These are phyloP conservation scores for Leishmania major DNA, from an alignment of 208 protist genomes.

Conservation along the genomic window DNA sequence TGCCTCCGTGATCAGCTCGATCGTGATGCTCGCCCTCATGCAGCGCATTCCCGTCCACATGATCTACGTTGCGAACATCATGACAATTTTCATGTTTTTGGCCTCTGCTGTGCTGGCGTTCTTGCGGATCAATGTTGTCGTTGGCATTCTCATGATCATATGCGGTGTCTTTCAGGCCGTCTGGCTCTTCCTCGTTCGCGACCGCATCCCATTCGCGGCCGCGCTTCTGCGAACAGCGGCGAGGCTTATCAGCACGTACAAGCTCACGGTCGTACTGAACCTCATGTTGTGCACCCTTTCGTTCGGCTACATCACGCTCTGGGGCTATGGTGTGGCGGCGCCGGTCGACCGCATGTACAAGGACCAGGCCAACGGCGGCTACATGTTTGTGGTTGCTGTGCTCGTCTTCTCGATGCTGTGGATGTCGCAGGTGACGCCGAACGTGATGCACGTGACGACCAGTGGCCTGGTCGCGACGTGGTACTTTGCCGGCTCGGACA, in stretches of 20 bases:
- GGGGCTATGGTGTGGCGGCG: constrained; percentile 45
- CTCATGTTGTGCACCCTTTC: constrained; percentile 37
- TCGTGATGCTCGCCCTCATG: constrained; percentile 18
- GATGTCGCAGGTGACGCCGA: constrained; percentile 71
- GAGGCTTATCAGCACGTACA: constrained; percentile 55
- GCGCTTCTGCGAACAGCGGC: constrained; percentile 56
- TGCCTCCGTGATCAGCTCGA: constrained; percentile 25
- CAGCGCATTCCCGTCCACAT: constrained; percentile 34
- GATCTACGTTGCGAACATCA: constrained; percentile 69
- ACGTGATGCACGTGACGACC: constrained; percentile 87
- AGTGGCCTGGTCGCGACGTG: constrained; percentile 81
- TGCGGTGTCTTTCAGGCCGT: constrained; percentile 32
- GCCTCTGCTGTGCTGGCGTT: constrained; percentile 42
- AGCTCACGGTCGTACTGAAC: constrained; percentile 56
- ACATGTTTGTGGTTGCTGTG: constrained; percentile 47
- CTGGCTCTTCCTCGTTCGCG: constrained; percentile 68
- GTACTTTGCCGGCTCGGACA: constrained; percentile 83
- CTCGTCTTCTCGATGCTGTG: constrained; percentile 70
- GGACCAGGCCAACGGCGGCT: constrained; percentile 28
- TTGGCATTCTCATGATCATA: constrained; percentile 51
- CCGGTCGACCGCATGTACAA: constrained; percentile 41
- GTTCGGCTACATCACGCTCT: constrained; percentile 61
- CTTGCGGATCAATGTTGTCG: constrained; percentile 25
- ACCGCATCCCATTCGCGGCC: constrained; percentile 80
- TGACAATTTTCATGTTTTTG: constrained; percentile 34